phyloP scores from a whole-genome alignment of 164 flowering plant genomes.

The Magnolia changhungtana region DNA sequence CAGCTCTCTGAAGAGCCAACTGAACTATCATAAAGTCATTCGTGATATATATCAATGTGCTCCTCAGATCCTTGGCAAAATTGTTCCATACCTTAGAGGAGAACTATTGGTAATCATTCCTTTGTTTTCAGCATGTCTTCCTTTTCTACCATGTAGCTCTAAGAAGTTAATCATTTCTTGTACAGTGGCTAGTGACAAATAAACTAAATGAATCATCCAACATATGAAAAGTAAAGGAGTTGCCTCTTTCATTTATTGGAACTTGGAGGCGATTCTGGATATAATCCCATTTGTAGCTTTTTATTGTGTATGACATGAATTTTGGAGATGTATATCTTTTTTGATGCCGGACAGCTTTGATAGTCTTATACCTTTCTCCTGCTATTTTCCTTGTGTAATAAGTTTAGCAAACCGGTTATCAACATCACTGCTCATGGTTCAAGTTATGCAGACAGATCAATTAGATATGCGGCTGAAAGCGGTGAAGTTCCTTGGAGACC shows the following conservation, averaged over 20 bases:
- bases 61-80: slow-evolving; percentile 75
- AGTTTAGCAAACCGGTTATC: not conserved
- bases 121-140: not conserved
- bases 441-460: slow-evolving; percentile 64
- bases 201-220: no score
- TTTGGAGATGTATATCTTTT: no score
- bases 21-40: slow-evolving; percentile 83
- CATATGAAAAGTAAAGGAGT: no score
- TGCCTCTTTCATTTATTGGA: not conserved
- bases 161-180: no score
- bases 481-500: slow-evolving; percentile 72
- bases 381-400: not conserved
- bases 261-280: not conserved
- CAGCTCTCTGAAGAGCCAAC: slow-evolving; percentile 33
- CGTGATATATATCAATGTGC: slow-evolving; percentile 80
- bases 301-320: no score
- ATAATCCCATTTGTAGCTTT: not conserved
- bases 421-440: not conserved
- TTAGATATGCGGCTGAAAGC: slow-evolving; percentile 73
- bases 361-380: no score
- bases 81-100: slow-evolving; percentile 77
- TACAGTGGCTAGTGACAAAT: no score
- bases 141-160: not conserved
- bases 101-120: slow-evolving; percentile 77
- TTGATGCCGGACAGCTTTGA: no score